A percentile compares a stretch with the other conserved stretches of the same genome.
phyloP scores from a whole-genome alignment of 2,329 filamentous ascomycete genomes.

The Ophiocordyceps camponoti-rufipedis region DNA sequence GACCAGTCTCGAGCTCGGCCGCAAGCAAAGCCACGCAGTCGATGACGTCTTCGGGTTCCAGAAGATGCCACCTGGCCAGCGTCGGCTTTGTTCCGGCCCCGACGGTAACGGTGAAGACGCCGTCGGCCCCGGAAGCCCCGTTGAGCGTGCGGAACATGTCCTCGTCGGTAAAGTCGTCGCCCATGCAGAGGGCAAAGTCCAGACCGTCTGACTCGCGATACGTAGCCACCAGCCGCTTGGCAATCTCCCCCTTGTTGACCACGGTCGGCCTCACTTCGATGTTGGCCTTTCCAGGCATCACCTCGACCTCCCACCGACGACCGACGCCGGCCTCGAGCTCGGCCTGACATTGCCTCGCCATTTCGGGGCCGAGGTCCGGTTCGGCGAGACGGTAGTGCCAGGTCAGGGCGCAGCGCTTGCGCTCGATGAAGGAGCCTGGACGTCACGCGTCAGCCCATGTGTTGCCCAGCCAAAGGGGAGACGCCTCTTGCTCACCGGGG shows the following conservation, averaged over 20 bases:
- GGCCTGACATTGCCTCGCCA: conserved; percentile 65
- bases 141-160: conserved; percentile 83
- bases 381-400: conserved; percentile 95
- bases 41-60: conserved; percentile 79
- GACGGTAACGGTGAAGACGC: conserved; percentile 81
- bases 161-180: conserved; percentile 95
- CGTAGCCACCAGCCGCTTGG: conserved; percentile 59
- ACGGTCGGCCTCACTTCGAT: conserved; percentile 91
- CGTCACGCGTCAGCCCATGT: not conserved
- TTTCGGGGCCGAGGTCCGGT: conserved; percentile 64
- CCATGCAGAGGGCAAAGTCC: conserved; percentile 78
- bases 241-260: conserved; percentile 96
- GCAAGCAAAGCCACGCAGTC: conserved; percentile 41
- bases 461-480: not conserved
- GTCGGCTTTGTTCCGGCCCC: conserved; percentile 87
- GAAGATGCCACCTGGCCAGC: conserved; percentile 72
- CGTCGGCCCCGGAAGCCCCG: conserved; percentile 32
- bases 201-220: conserved; percentile 44
- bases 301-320: conserved; percentile 76
- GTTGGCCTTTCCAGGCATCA: conserved; percentile 95
- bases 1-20: conserved; percentile 19
- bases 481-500: conserved; percentile 37
- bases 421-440: conserved; percentile 74
- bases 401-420: conserved; percentile 83
- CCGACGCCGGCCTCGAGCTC: conserved; percentile 61